phyloP scores from a whole-genome alignment of 257 asterid genomes.

The Primulina huaijiensis region DNA sequence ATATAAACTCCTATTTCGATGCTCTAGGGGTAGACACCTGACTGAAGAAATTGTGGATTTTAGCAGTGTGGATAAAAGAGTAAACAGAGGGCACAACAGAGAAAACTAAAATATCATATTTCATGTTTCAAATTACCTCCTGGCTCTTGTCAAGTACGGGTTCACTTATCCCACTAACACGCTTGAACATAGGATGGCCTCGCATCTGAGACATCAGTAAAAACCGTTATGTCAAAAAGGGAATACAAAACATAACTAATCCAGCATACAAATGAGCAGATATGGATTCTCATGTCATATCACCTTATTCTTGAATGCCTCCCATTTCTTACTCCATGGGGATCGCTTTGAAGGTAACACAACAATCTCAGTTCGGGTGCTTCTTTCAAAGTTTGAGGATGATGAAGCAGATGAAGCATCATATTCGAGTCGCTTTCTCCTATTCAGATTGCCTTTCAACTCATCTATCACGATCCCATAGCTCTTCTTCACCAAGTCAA shows the following conservation, averaged over 20 bases:
- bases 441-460: constrained; percentile 69
- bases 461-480: constrained; percentile 70
- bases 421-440: constrained; percentile 76
- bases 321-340: constrained; percentile 81
- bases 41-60: background rate
- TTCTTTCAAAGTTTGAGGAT: constrained; percentile 56
- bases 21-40: constrained; percentile 7
- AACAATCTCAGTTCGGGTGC: constrained; percentile 75
- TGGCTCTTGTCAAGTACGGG: constrained; percentile 81
- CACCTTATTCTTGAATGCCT: constrained; percentile 75
- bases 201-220: constrained; percentile 56
- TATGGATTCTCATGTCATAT: constrained; percentile 6
- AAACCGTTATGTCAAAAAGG: constrained; percentile 13
- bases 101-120: constrained; percentile 12
- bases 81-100: background rate
- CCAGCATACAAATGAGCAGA: constrained; percentile 12
- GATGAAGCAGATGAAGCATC: constrained; percentile 45
- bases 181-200: constrained; percentile 65
- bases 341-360: constrained; percentile 72
- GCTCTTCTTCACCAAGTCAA: constrained; percentile 82
- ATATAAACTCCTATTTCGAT: background rate
- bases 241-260: constrained; percentile 1
- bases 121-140: constrained; percentile 55
- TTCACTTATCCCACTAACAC: constrained; percentile 64
- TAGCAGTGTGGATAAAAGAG: background rate